Base-by-base conservation (phyloP, 441 rosid species). In the Lepidium campestre region DNA sequence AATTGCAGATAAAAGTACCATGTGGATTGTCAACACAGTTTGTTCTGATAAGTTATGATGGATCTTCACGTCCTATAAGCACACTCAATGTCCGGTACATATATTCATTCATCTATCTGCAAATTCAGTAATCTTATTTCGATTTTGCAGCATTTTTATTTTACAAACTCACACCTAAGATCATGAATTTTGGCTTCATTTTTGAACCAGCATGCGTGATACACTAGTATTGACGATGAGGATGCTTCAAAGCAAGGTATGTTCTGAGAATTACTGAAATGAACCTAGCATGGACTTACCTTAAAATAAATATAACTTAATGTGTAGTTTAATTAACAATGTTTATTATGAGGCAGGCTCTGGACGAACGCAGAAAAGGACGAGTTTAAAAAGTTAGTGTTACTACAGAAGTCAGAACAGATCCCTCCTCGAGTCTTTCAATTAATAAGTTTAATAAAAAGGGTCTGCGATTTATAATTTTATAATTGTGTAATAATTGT, bases 181-280 rank as follows among this genome's bases (percentile, higher is more conserved):
- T 50, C 32, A 57, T 68, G 18, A 25, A 34, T 23, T 75, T 74
- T 14, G 6, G 56, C 15, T 53, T 31, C 0, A 19, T 72, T 72
- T 34, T 70, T 75, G 55, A 13, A 61, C 62, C 37, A 93, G 99
- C 47, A 80, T 78, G 83, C 95, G 99, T 1, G 96, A 93, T 75
- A 81, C 95, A 10, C 78, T 93, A 40, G 96, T 89, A 46, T 81
- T 93, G 85, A 86, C 96, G 8, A 78, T 86, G 89, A 81, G 99
- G 78, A 79, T 79, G 87, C 85, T 91, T 79, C 97, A 89, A 62
- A 87, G 80, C 83, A 93, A 89, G 99, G 99, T 93, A 82, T 62
- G 42, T 11, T 32, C 19, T 62, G 25, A 42, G 45, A 56, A 68
- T 37, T 14, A 59, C 53, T 20, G 11, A 59, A 55, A 18, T 5